Evolutionary conservation across 2,329 filamentous ascomycete genomes (phyloP).

Genomic region (Microdochium paspali): DNA sequence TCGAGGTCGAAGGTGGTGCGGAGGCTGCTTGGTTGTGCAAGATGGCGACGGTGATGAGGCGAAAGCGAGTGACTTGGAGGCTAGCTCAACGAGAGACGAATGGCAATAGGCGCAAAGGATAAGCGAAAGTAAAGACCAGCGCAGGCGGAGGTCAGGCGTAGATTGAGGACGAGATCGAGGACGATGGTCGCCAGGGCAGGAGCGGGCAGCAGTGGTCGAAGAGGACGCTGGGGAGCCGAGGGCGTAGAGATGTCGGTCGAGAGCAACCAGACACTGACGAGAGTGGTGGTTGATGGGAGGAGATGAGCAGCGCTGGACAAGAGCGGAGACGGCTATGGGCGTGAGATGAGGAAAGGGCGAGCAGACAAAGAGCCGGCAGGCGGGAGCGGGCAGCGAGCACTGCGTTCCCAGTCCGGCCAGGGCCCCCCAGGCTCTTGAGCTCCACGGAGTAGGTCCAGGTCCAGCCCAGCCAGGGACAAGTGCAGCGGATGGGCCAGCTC

Average conservation of each 20-base stretch:
- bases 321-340: too few relatives aligned
- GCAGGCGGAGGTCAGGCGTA: neutral
- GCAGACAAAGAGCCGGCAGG: too few relatives aligned
- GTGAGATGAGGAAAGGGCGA: too few relatives aligned
- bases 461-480: too few relatives aligned
- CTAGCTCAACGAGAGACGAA: conserved; percentile 11
- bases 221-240: neutral
- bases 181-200: neutral
- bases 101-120: conserved; percentile 6
- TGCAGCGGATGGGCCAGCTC: too few relatives aligned
- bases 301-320: too few relatives aligned
- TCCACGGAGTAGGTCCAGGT: too few relatives aligned
- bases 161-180: neutral
- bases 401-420: too few relatives aligned
- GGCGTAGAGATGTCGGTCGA: neutral
- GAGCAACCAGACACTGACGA: neutral
- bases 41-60: neutral
- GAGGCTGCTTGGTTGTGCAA: neutral
- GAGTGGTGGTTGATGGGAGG: neutral
- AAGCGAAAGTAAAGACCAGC: conserved; percentile 4
- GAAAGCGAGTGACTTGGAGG: conserved; percentile 17
- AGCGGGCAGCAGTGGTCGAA: neutral
- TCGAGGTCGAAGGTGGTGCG: neutral
- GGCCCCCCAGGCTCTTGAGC: too few relatives aligned
- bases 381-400: too few relatives aligned